A percentile compares a stretch with the other conserved stretches of the same genome.
Evolutionary conservation across 2,329 filamentous ascomycete species (phyloP).

Genomic region (Ascomycota sp.): DNA sequence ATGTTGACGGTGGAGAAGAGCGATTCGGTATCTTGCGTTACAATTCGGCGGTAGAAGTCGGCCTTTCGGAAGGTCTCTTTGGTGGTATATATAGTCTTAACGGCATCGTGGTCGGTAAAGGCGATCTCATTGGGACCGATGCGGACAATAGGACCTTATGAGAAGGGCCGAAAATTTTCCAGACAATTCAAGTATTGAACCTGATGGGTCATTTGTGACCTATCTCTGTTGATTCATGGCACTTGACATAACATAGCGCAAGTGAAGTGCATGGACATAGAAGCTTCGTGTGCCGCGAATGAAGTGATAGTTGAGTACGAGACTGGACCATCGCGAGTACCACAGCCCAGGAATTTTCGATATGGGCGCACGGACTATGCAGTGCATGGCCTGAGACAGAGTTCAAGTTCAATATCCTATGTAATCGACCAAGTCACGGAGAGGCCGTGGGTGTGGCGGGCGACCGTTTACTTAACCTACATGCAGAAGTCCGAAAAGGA

Average conservation of each 20-base stretch:
- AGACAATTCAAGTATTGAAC: too few relatives aligned
- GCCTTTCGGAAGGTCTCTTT: constrained; percentile 9
- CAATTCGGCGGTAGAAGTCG: constrained; percentile 5
- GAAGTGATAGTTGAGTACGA: constrained; percentile 4
- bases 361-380: constrained; percentile 1
- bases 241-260: constrained; percentile 7
- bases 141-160: constrained; percentile 8
- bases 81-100: constrained; percentile 13
- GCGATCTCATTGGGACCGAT: constrained; percentile 7
- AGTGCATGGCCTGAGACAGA: neutral
- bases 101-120: constrained; percentile 5
- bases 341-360: constrained; percentile 8
- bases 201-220: neutral
- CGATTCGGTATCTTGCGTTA: constrained; percentile 3
- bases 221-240: neutral
- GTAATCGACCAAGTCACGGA: too few relatives aligned
- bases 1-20: constrained; percentile 21
- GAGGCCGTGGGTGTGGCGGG: too few relatives aligned
- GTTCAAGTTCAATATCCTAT: too few relatives aligned
- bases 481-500: too few relatives aligned
- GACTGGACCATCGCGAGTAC: constrained; percentile 6
- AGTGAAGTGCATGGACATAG: constrained; percentile 7
- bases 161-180: neutral
- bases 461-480: too few relatives aligned
- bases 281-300: constrained; percentile 2